Evolutionary conservation across 305 asterid species (phyloP), one percentile per base, ranked within the genome.

Genomic region (Coffea humblotiana): DNA sequence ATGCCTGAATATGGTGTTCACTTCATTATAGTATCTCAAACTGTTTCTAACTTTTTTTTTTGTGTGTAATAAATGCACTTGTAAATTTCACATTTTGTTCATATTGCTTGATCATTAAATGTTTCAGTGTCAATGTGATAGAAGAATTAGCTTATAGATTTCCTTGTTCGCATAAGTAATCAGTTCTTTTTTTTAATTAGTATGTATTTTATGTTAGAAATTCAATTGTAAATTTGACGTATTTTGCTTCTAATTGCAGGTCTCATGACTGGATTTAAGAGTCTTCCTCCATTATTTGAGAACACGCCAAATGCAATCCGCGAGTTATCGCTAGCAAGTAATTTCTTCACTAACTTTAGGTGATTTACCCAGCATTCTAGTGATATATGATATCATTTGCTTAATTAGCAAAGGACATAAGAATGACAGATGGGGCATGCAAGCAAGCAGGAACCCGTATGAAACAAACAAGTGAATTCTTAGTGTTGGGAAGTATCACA

Each of bases 271-370:
- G 87, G 82, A 74, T 96, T 92, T 80, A 92, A 64, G 80, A 96
- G 99, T 82, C 91, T 96, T 32, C 98, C 99, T 77, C 99, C 99
- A 4, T 82, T 94, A 25, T 91, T 94, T 81, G 93, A 88, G 87
- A 85, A 89, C 69, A 90, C 97, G 0, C 91, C 97, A 65, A 89
- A 88, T 85, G 93, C 97, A 1, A 67, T 86, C 88, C 84, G 88
- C 16, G 99, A 96, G 87, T 79, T 96, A 87, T 87, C 95, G 52
- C 85, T 94, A 81, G 99, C 98, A 83, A 96, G 99, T 96, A 91
- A 85, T 74, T 54, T 82, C 72, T 68, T 65, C 51, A 27, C 74
- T 77, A 52, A 2, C 74, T 64, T 51, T 10, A 45, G 40, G 69
- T 21, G 4, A 48, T 47, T 3, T 1, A 29, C 21, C 60, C 19